Conservation (phyloP, 2,329 filamentous ascomycete species). For the Acarospora socialis region DNA sequence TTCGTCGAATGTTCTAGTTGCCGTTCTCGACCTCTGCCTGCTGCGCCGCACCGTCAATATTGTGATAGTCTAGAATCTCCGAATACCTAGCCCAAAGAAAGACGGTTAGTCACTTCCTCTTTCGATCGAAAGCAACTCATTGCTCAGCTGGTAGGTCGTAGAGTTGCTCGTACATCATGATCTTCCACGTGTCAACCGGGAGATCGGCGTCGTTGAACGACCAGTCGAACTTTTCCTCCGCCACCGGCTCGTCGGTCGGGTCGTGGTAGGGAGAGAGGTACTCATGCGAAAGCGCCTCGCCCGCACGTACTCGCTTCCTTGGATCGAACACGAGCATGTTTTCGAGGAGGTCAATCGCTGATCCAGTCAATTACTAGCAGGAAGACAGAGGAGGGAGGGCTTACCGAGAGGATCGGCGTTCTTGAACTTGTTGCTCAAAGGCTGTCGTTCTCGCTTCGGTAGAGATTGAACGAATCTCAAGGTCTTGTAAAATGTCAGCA, state of each 20-base stretch:
- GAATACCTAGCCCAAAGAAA: constrained; percentile 59
- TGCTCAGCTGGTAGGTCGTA: constrained; percentile 9
- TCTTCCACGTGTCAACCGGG: constrained; percentile 99
- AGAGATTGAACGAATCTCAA: constrained; percentile 94
- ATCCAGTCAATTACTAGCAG: constrained; percentile 9
- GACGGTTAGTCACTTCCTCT: constrained; percentile 12
- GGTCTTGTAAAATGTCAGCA: constrained; percentile 43
- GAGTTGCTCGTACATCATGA: constrained; percentile 75
- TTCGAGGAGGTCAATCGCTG: constrained; percentile 86
- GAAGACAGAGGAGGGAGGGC: constrained; percentile 16
- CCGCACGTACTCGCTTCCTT: constrained; percentile 83
- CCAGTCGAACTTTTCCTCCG: constrained; percentile 98
- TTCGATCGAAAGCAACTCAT: too few species aligned
- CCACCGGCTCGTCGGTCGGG: constrained; percentile 85
- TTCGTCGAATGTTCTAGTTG: too few species aligned
- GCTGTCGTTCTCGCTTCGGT: constrained; percentile 83
- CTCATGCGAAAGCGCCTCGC: constrained; percentile 73
- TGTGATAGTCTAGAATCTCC: constrained; percentile 97
- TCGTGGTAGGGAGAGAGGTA: constrained; percentile 97
- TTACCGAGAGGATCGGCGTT: constrained; percentile 77
- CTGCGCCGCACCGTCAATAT: constrained; percentile 48
- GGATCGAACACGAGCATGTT: constrained; percentile 97
- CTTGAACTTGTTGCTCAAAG: constrained; percentile 79
- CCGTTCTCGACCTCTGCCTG: constrained; percentile 15
- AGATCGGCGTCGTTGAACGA: constrained; percentile 97